Conservation (phyloP, 306 rosid species). For the Begonia masoniana region DNA sequence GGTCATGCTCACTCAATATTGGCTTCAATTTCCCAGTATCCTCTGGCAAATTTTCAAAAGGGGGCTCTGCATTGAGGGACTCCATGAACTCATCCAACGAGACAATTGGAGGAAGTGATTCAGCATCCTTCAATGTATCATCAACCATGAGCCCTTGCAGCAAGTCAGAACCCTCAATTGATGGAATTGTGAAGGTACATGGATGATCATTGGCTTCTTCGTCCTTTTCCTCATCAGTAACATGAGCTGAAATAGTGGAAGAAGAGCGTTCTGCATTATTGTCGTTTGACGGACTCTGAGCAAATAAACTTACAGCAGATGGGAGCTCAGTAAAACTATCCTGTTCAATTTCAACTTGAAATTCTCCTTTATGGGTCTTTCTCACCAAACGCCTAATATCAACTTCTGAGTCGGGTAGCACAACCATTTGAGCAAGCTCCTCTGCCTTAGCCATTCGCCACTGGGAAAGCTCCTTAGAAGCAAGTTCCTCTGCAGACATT, state of each 20-base stretch:
- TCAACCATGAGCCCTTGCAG: constrained; percentile 78
- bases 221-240: constrained; percentile 24
- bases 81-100: constrained; percentile 96
- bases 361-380: constrained; percentile 95
- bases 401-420: constrained; percentile 73
- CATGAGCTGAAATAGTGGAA: constrained; percentile 21
- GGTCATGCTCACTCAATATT: constrained; percentile 29
- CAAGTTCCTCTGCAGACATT: constrained; percentile 98
- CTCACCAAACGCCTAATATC: constrained; percentile 80
- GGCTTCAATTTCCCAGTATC: constrained; percentile 34
- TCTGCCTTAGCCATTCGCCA: constrained; percentile 99
- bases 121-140: constrained; percentile 63
- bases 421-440: constrained; percentile 92
- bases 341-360: constrained; percentile 86
- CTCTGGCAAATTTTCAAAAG: constrained; percentile 43
- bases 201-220: constrained; percentile 17
- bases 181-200: constrained; percentile 42
- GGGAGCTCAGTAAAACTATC: constrained; percentile 54
- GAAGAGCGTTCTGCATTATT: constrained; percentile 24
- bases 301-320: constrained; percentile 29
- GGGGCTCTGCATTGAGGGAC: constrained; percentile 69
- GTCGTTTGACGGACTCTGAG: constrained; percentile 22
- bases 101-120: constrained; percentile 72
- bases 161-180: constrained; percentile 50
- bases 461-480: constrained; percentile 93